These are phyloP conservation scores for Amanita thiersii DNA, from an alignment of 768 basidiomycete species.

Conservation along the genomic window DNA sequence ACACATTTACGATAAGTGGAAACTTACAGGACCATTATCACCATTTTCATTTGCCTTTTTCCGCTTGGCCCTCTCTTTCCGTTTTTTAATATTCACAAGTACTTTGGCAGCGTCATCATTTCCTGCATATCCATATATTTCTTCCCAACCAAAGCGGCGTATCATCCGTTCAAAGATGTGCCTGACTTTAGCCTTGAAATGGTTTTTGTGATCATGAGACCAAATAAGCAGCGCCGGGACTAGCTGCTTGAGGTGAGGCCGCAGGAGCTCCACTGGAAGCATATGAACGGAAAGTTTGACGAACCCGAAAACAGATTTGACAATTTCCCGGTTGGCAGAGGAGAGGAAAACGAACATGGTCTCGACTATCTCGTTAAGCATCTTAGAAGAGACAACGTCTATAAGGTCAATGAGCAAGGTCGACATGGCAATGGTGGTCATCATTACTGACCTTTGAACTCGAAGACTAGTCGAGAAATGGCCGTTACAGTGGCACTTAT, in stretches of 20 bases:
- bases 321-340: conserved; percentile 94
- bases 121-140: conserved; percentile 63
- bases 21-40: conserved; percentile 36
- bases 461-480: conserved; percentile 88
- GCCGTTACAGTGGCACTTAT: conserved; percentile 96
- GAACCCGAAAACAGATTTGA: conserved; percentile 93
- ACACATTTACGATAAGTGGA: neutral
- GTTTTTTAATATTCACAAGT: conserved; percentile 88
- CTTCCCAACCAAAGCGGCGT: conserved; percentile 82
- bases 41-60: conserved; percentile 62
- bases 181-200: conserved; percentile 94
- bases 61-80: conserved; percentile 88
- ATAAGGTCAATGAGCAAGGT: conserved; percentile 1
- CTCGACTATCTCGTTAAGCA: conserved; percentile 77
- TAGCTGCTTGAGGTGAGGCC: conserved; percentile 68
- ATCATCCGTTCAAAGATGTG: conserved; percentile 97
- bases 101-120: conserved; percentile 86
- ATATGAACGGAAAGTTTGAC: conserved; percentile 90
- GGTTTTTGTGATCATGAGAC: conserved; percentile 98
- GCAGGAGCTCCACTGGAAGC: conserved; percentile 60
- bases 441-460: conserved; percentile 73
- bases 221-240: conserved; percentile 83
- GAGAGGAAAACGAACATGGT: conserved; percentile 88
- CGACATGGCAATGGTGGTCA: neutral
- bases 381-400: conserved; percentile 64